Evolutionary conservation across 371 early-diverging fungal species (phyloP), one percentile per base, ranked within the genome.

Genomic region (Entomophthora muscae): DNA sequence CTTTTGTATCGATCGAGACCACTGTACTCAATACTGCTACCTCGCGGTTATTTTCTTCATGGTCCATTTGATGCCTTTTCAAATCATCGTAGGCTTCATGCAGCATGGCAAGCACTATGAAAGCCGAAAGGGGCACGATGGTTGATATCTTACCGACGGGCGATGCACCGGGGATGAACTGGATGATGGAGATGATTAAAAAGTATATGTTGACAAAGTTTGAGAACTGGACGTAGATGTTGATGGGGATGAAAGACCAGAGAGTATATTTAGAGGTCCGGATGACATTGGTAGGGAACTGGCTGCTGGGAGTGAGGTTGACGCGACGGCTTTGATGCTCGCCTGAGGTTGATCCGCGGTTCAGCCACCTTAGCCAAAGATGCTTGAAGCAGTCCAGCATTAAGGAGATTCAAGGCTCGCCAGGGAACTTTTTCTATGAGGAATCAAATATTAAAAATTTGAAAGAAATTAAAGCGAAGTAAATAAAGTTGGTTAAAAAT

Each of bases 161-260:
- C 26, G 89, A 88, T 74, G 75, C 88, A 32, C 71, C 79, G 52
- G 77, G 86, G 61, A 83, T 77, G 68, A 80, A 78, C 69, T 90
- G 90, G 52, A 92, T 72, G 42, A 76, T 69, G 2, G 89, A 86
- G 2, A 88, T 79, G 64, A 94, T 82, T 58, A 95, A 71, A 68
- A 98, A 98, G 75, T 93, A 98, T n/a, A 94, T 66, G 71, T 96
- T 98, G 66, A 90, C 90, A 26, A 81, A 75, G 66, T 81, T 81
- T 55, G 88, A 81, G 68, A 93, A 89, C 73, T 98, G 95, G 64
- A 90, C 91, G 68, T 82, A 87, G 24, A 95, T 66, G 66, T 93
- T 91, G 70, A 84, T 83, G 22, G 91, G 90, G 10, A 95, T 33
- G 74, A 98, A 98, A 12, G 85, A 83, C 60, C 79, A 70, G 24